phyloP scores from a whole-genome alignment of 1,284 basidiomycete species.

The Cutaneotrichosporon spelunceum region DNA sequence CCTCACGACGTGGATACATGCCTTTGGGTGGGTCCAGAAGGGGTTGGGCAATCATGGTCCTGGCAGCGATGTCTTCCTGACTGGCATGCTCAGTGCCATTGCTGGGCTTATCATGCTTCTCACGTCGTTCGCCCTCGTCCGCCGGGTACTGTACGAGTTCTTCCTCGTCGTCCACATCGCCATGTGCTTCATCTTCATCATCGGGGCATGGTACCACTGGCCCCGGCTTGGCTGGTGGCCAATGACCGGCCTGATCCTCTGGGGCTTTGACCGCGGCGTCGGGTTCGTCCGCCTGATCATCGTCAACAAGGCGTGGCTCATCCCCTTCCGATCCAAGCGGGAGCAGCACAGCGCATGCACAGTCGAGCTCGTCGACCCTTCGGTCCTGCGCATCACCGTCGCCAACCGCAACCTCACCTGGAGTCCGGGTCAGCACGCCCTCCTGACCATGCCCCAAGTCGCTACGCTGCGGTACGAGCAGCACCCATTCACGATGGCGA shows the following conservation, averaged over 20 bases:
- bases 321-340: slow-evolving; percentile 32
- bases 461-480: slow-evolving; percentile 44
- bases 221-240: slow-evolving; percentile 9
- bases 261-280: slow-evolving; percentile 63
- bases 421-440: slow-evolving; percentile 43
- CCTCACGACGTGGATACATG: slow-evolving; percentile 37
- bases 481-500: slow-evolving; percentile 46
- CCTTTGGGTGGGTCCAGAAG: slow-evolving; percentile 23
- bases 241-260: slow-evolving; percentile 49
- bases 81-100: slow-evolving; percentile 7
- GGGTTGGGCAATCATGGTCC: slow-evolving; percentile 22
- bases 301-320: slow-evolving; percentile 56
- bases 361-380: slow-evolving; percentile 55
- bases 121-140: slow-evolving; percentile 52
- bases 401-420: slow-evolving; percentile 23
- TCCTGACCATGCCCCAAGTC: slow-evolving; percentile 40
- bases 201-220: slow-evolving; percentile 24
- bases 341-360: slow-evolving; percentile 34
- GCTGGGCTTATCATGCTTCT: slow-evolving; percentile 46
- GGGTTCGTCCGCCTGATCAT: slow-evolving; percentile 58
- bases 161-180: slow-evolving; percentile 57
- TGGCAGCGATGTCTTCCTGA: slow-evolving; percentile 15
- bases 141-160: slow-evolving; percentile 55
- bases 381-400: slow-evolving; percentile 40
- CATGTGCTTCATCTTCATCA: slow-evolving; percentile 24